Conservation (phyloP, 495 filamentous ascomycete genomes). For the Trichoderma reesei region DNA sequence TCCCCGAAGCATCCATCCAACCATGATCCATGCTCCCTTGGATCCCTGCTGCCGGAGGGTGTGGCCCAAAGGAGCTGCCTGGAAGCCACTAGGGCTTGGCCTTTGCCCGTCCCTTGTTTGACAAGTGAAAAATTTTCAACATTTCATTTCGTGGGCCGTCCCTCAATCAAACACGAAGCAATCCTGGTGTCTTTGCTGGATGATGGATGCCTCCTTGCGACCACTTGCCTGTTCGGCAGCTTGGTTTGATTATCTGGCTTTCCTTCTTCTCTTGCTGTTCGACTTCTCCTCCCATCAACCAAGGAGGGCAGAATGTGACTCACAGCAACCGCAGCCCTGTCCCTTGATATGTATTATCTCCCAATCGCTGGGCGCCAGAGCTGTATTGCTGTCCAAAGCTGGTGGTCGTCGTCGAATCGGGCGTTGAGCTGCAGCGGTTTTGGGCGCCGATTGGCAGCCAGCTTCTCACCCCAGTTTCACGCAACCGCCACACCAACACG, state of each 20-base stretch:
- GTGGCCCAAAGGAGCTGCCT: conserved; percentile 6
- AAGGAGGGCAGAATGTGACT: not conserved
- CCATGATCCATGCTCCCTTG: not conserved
- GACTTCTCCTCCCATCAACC: not conserved
- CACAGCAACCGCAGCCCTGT: not conserved
- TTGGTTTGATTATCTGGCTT: too few relatives aligned
- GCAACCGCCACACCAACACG: not conserved
- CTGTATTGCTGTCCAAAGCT: conserved; percentile 12
- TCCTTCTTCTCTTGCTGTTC: conserved; percentile 3
- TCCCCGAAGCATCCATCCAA: not conserved
- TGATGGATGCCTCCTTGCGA: not conserved
- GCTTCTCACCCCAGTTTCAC: conserved; percentile 1
- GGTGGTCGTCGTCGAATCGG: conserved; percentile 4
- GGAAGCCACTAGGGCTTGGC: conserved; percentile 4
- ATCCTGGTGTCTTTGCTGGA: not conserved
- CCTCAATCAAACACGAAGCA: conserved; percentile 4
- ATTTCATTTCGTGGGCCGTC: conserved; percentile 4
- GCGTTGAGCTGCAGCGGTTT: not conserved
- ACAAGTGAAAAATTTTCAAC: not conserved
- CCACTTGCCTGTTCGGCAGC: not conserved
- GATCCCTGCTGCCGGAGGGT: conserved; percentile 2
- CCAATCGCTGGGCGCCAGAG: conserved; percentile 9
- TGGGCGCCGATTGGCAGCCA: conserved; percentile 8
- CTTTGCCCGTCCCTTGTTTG: conserved; percentile 8
- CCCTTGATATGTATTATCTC: not conserved